Base-by-base conservation (phyloP, 805 yeast genomes). In the Candida chilensis region DNA sequence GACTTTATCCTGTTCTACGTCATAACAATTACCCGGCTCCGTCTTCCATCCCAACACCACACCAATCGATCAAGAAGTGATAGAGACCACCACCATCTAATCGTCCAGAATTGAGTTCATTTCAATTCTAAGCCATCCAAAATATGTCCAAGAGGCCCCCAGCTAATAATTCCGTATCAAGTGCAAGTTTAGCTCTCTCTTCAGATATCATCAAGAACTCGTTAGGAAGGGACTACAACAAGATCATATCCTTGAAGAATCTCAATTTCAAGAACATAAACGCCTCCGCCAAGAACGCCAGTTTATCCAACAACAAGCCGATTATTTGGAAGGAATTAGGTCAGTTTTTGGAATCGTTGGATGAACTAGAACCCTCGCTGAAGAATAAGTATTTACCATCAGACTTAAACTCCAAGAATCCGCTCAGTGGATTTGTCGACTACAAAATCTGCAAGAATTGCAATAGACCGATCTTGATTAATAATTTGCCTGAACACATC, bases 81-180 rank as follows among this genome's bases (percentile, higher is more conserved):
- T n/a, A n/a, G n/a, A n/a, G n/a, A n/a, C n/a, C n/a, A n/a, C n/a
- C n/a, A n/a, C n/a, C n/a, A n/a, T n/a, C n/a, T n/a, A n/a, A n/a
- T n/a, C n/a, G n/a, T n/a, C n/a, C 25, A 22, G 15, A 22, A 22
- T 6, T n/a, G 13, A 22, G 13, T 6, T n/a, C 21, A 19, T 19
- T 19, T 19, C 21, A 19, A 9, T 19, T 19, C 10, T 9, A 9
- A 19, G 21, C 21, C 21, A 19, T 19, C n/a, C n/a, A n/a, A n/a
- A 19, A 19, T 19, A 22, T 22, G 25, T 22, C 25, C 8, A 22
- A 22, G 12, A 22, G 25, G 13, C 25, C 25, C 25, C 25, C 25
- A 8, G 15, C 25, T n/a, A 8, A 12, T 22, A 19, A 19, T n/a
- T 19, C 21, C 21, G 21, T 8, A 19, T 8, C 8, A 19, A 19